A percentile compares a stretch with the other conserved stretches of the same genome.
Conservation (phyloP, 2,329 filamentous ascomycete genomes). For the Annulohypoxylon truncatum region DNA sequence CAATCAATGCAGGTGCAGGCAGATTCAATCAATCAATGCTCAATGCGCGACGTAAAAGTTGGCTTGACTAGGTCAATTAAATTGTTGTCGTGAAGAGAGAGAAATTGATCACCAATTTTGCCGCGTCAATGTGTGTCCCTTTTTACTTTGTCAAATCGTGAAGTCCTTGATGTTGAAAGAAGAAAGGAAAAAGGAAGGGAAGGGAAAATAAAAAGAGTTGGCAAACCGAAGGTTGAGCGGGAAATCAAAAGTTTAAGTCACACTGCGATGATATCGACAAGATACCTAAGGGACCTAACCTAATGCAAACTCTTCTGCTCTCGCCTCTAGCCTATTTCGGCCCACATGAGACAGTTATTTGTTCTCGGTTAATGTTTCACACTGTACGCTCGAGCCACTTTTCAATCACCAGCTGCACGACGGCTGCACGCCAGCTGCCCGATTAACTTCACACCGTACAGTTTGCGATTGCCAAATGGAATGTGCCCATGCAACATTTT, state of each 20-base stretch:
- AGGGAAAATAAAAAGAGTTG: neutral
- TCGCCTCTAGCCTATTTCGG: constrained; percentile 9
- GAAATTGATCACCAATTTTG: neutral
- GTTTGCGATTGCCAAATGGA: neutral
- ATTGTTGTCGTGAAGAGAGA: neutral
- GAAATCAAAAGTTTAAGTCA: constrained; percentile 11
- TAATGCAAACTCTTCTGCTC: constrained; percentile 10
- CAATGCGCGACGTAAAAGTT: constrained; percentile 1
- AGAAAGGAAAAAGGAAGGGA: neutral
- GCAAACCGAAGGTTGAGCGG: neutral
- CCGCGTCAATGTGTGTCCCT: constrained; percentile 2
- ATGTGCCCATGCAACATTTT: neutral
- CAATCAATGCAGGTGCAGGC: neutral
- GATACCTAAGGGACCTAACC: constrained; percentile 4
- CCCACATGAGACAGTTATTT: constrained; percentile 16
- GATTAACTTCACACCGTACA: neutral
- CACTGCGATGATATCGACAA: constrained; percentile 3
- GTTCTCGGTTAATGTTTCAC: constrained; percentile 24
- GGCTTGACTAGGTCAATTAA: constrained; percentile 4
- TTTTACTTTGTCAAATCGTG: neutral
- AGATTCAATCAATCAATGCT: constrained; percentile 5
- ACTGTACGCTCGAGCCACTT: neutral
- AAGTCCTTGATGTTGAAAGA: neutral
- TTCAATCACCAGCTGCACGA: neutral
- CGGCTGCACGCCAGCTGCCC: neutral